phyloP scores from a whole-genome alignment of 2,329 filamentous ascomycete species.

The Hymenoscyphus salicellus region DNA sequence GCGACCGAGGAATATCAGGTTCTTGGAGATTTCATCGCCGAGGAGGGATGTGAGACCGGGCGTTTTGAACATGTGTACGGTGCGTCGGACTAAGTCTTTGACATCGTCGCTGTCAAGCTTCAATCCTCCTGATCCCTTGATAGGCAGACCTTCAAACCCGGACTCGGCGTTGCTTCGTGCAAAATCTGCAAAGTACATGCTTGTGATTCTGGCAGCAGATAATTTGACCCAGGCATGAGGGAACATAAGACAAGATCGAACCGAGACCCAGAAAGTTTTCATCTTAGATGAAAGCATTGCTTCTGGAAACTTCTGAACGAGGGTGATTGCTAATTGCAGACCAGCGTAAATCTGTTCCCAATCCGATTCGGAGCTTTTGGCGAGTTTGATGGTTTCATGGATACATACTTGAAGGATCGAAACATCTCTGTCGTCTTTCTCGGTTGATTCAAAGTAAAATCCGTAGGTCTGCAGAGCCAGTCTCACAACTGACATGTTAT shows the following conservation, averaged over 20 bases:
- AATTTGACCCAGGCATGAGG: slow-evolving; percentile 73
- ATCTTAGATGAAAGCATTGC: slow-evolving; percentile 59
- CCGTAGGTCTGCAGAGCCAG: slow-evolving; percentile 78
- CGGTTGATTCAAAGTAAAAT: slow-evolving; percentile 73
- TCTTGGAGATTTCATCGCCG: slow-evolving; percentile 74
- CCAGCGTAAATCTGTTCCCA: slow-evolving; percentile 74
- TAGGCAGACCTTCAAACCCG: slow-evolving; percentile 54
- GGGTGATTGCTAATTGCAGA: slow-evolving; percentile 64
- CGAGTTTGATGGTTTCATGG: slow-evolving; percentile 48
- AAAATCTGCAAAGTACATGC: slow-evolving; percentile 77
- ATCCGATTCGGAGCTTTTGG: slow-evolving; percentile 55
- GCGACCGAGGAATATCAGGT: slow-evolving; percentile 76
- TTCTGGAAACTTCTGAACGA: slow-evolving; percentile 65
- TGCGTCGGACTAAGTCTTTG: slow-evolving; percentile 52
- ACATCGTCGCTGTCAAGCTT: slow-evolving; percentile 63
- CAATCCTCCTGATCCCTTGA: slow-evolving; percentile 70
- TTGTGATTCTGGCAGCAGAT: slow-evolving; percentile 69
- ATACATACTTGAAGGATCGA: slow-evolving; percentile 51
- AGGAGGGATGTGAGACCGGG: slow-evolving; percentile 67
- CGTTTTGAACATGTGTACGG: slow-evolving; percentile 56
- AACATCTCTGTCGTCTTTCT: slow-evolving; percentile 58
- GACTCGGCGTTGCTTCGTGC: slow-evolving; percentile 58
- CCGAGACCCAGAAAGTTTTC: slow-evolving; percentile 65
- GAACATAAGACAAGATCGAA: slow-evolving; percentile 69
- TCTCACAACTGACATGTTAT: slow-evolving; percentile 67